Evolutionary conservation across 768 basidiomycete genomes (phyloP).

Genomic region (Podaxis sp.): DNA sequence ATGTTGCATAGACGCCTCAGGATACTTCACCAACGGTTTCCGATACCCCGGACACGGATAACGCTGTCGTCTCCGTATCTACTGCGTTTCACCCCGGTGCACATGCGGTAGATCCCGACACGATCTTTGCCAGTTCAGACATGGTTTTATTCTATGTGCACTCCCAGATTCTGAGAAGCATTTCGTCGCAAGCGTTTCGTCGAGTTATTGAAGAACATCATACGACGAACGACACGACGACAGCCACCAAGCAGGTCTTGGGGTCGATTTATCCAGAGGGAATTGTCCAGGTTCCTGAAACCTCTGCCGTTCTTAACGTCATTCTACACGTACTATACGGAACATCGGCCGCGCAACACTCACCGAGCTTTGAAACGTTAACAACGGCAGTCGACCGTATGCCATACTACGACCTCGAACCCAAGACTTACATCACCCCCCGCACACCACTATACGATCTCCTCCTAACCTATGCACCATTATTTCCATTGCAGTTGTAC

Average conservation of each 20-base stretch:
- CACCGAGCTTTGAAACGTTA: constrained; percentile 46
- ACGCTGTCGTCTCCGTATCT: constrained; percentile 11
- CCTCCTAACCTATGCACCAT: constrained; percentile 23
- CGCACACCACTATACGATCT: constrained; percentile 23
- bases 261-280: constrained; percentile 31
- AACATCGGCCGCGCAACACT: constrained; percentile 46
- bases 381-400: constrained; percentile 36
- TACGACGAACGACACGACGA: constrained; percentile 25
- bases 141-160: constrained; percentile 66
- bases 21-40: not conserved
- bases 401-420: constrained; percentile 21
- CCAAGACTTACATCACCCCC: constrained; percentile 22
- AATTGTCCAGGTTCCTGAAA: constrained; percentile 40
- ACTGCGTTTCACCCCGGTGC: constrained; percentile 24
- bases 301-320: constrained; percentile 47
- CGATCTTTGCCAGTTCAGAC: constrained; percentile 50
- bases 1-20: not conserved
- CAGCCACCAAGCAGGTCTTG: constrained; percentile 1
- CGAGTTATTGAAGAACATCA: constrained; percentile 20
- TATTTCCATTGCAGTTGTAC: constrained; percentile 35
- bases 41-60: not conserved
- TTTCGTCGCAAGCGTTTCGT: constrained; percentile 46
- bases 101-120: constrained; percentile 17
- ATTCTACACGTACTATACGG: constrained; percentile 52
- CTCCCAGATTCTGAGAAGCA: constrained; percentile 35